phyloP scores from a whole-genome alignment of 805 yeast genomes.

The Ogataea methylovora region DNA sequence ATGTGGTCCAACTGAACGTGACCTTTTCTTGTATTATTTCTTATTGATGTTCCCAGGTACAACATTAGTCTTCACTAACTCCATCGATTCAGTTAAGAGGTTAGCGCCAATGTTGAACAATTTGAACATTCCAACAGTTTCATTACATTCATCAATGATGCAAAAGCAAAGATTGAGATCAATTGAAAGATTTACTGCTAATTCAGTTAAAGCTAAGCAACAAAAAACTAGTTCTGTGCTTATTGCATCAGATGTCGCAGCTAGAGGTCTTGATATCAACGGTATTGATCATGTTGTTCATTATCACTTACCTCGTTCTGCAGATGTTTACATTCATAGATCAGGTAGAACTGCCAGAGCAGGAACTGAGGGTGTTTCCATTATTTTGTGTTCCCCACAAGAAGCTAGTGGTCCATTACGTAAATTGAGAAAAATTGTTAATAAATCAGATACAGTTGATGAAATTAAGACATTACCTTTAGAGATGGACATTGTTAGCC shows the following conservation, averaged over 20 bases:
- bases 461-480: constrained; percentile 67
- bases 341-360: constrained; percentile 99
- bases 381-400: constrained; percentile 86
- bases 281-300: constrained; percentile 90
- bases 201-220: constrained; percentile 25
- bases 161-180: constrained; percentile 88
- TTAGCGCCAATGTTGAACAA: constrained; percentile 67
- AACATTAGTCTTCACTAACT: constrained; percentile 85
- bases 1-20: constrained; percentile 87
- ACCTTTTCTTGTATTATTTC: constrained; percentile 83
- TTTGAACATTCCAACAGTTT: constrained; percentile 59
- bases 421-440: constrained; percentile 54
- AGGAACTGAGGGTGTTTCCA: constrained; percentile 88
- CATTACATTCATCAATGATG: constrained; percentile 89
- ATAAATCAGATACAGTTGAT: constrained; percentile 29
- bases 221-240: constrained; percentile 55
- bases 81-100: constrained; percentile 92
- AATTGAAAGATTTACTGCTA: constrained; percentile 67
- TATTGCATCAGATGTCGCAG: constrained; percentile 96
- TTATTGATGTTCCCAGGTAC: constrained; percentile 80
- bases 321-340: constrained; percentile 91
- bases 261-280: constrained; percentile 93
- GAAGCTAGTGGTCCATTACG: constrained; percentile 86
- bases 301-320: constrained; percentile 90
- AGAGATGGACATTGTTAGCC: constrained; percentile 65